Evolutionary conservation across 768 basidiomycete species (phyloP).

Genomic region (Lentinula detonsa): DNA sequence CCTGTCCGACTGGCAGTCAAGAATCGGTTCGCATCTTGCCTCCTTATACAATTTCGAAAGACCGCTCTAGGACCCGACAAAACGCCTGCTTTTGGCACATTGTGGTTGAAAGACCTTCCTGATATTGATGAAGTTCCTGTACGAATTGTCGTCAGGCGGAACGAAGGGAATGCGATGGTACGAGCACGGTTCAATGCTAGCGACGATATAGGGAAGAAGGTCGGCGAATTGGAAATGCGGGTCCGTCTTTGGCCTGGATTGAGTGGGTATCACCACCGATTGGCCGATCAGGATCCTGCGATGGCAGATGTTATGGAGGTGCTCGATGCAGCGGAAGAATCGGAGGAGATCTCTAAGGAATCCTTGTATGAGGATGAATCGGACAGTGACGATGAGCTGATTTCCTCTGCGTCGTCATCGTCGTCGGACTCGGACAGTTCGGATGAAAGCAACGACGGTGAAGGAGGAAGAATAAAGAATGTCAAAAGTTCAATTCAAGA

Average conservation of each 20-base stretch:
- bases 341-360: slow-evolving; percentile 18
- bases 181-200: slow-evolving; percentile 13
- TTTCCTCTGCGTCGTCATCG: slow-evolving; percentile 5
- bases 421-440: slow-evolving; percentile 12
- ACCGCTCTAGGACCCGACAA: slow-evolving; percentile 23
- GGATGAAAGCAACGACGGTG: slow-evolving; percentile 12
- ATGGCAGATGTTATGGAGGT: slow-evolving; percentile 36
- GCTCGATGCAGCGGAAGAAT: slow-evolving; percentile 34
- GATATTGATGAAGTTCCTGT: slow-evolving; percentile 25
- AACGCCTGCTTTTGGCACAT: slow-evolving; percentile 27
- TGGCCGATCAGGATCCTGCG: slow-evolving; percentile 27
- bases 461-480: slow-evolving; percentile 16
- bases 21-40: slow-evolving; percentile 32
- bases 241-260: slow-evolving; percentile 35
- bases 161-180: slow-evolving; percentile 11
- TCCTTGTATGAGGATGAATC: neutral
- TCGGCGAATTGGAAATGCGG: slow-evolving; percentile 28
- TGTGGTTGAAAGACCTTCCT: slow-evolving; percentile 39
- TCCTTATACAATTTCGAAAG: slow-evolving; percentile 31
- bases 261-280: slow-evolving; percentile 33
- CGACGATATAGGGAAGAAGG: slow-evolving; percentile 16
- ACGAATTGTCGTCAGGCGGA: neutral
- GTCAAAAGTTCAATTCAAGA: slow-evolving; percentile 28
- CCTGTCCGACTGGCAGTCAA: slow-evolving; percentile 32
- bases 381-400: slow-evolving; percentile 17